Conservation (phyloP, 2,329 filamentous ascomycete genomes). For the Apiospora rasikravindrae region DNA sequence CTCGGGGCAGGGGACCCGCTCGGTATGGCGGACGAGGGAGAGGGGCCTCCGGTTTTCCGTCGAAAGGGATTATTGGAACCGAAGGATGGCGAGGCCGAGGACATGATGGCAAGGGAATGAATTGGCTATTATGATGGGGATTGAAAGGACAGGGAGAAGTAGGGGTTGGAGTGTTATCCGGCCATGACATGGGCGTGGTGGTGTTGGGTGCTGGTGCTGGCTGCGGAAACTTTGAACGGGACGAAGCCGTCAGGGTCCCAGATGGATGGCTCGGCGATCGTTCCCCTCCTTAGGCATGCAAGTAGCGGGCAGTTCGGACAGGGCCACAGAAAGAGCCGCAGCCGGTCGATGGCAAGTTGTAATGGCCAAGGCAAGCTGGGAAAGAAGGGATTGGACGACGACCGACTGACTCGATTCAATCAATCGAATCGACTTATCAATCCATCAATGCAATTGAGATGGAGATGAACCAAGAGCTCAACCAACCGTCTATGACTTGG, state of each 20-base stretch:
- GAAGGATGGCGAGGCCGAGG: slow-evolving; percentile 41
- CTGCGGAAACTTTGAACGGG: slow-evolving; percentile 17
- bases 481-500: not conserved
- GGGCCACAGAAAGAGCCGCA: slow-evolving; percentile 16
- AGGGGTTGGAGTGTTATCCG: slow-evolving; percentile 1
- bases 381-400: slow-evolving; percentile 7
- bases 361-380: not conserved
- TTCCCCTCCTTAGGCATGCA: slow-evolving; percentile 13
- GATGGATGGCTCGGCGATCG: slow-evolving; percentile 14
- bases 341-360: not conserved
- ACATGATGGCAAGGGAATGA: slow-evolving; percentile 36
- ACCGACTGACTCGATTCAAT: not conserved
- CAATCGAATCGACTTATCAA: not conserved
- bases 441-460: not conserved
- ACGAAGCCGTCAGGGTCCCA: slow-evolving; percentile 15
- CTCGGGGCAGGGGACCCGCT: slow-evolving; percentile 20
- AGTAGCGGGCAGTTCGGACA: slow-evolving; percentile 5
- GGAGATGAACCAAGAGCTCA: not conserved
- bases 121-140: slow-evolving; percentile 20
- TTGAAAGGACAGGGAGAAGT: slow-evolving; percentile 4
- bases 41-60: slow-evolving; percentile 41
- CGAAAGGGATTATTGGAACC: slow-evolving; percentile 60
- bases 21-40: slow-evolving; percentile 17
- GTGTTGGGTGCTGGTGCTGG: slow-evolving; percentile 1
- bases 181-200: slow-evolving; percentile 11